phyloP scores from a whole-genome alignment of 2,329 filamentous ascomycete species.

The Elsinoe fawcettii region DNA sequence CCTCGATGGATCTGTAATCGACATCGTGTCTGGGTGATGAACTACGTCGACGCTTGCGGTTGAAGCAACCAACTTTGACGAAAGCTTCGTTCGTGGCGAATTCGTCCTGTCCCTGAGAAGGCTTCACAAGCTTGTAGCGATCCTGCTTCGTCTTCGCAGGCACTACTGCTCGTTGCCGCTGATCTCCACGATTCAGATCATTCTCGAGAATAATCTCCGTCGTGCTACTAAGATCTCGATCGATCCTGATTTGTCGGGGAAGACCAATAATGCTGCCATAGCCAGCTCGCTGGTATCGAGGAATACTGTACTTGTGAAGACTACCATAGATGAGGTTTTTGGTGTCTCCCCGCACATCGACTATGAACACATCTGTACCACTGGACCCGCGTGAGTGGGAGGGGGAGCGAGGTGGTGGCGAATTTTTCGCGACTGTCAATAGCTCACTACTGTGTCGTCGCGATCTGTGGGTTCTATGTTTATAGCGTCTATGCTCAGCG shows the following conservation, averaged over 20 bases:
- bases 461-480: background rate
- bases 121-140: background rate
- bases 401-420: background rate
- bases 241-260: constrained; percentile 53
- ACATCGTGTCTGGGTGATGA: constrained; percentile 21
- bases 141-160: background rate
- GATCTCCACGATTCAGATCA: constrained; percentile 27
- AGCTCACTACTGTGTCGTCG: no score
- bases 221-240: constrained; percentile 54
- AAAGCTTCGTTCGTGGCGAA: background rate
- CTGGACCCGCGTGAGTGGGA: background rate
- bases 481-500: background rate
- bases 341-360: constrained; percentile 70
- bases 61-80: constrained; percentile 16
- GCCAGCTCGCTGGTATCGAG: constrained; percentile 61
- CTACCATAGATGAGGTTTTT: constrained; percentile 68
- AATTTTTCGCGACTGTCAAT: background rate
- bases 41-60: constrained; percentile 19
- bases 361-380: constrained; percentile 41
- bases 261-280: constrained; percentile 64
- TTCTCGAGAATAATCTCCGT: constrained; percentile 35
- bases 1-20: constrained; percentile 35
- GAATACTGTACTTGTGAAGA: constrained; percentile 63
- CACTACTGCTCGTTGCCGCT: background rate
- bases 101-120: background rate